Evolutionary conservation across 2,329 filamentous ascomycete species (phyloP), one percentile per base, ranked within the genome.

Genomic region (Talaromyces marneffei): DNA sequence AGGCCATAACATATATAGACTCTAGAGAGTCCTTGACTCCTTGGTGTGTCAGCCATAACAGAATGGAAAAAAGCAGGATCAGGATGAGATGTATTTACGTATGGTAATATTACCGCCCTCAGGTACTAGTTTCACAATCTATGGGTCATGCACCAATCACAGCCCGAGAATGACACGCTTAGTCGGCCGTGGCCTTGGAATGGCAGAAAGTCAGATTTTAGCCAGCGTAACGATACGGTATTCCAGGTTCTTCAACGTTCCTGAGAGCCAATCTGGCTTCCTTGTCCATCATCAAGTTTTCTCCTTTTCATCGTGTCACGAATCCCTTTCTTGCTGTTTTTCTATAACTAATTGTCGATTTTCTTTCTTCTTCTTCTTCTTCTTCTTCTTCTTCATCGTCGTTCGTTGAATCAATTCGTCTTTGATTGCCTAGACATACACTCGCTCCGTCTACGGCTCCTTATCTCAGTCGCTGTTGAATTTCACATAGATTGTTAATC

Each of bases 371-470:
- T 4, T 44, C 25, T 27, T 31, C 16, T 40, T 37, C 29, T 5
- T 27, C 25, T 59, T 23, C 5, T 37, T 52, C 48, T 10, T 20
- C 16, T 37, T 50, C 23, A 29, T 33, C 31, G 58, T 60, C 58
- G 46, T 44, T 61, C 59, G 37, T 57, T 62, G 23, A 12, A 10
- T 44, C 33, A 40, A n/a, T 31, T 37, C 40, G 10, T 52, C 23
- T 7, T 18, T 4, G n/a, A 12, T 57, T 37, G 46, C 46, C 42
- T 59, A 53, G 35, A 53, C 44, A 59, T 59, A 59, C 57, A 42
- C 57, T 59, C 57, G 46, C 46, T 53, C 27, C 18, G 46, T 61
- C 54, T 33, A 18, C 37, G 33, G 48, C 37, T 33, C 39, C n/a
- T 57, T 20, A 18, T 16, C 48, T 40, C 23, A 4, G 25, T 33